Conservation (phyloP, 257 asterid species). For the Primulina tabacum region DNA sequence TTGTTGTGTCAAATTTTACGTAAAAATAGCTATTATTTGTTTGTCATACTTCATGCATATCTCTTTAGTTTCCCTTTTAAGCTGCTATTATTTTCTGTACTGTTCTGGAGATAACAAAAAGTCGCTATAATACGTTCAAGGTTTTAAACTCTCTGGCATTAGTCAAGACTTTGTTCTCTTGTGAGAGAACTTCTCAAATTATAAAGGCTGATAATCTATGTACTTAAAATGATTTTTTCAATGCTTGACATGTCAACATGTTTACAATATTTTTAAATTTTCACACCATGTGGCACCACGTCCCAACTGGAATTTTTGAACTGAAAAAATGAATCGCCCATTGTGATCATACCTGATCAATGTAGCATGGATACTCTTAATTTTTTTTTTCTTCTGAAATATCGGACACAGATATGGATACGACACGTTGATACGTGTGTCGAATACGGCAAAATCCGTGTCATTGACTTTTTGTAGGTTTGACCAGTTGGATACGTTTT, state of each 20-base stretch:
- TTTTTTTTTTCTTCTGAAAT: too few species aligned
- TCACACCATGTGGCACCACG: not conserved
- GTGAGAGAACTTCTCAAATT: not conserved
- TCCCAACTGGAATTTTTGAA: not conserved
- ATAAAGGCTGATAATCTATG: not conserved
- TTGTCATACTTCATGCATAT: not conserved
- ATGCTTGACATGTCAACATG: not conserved
- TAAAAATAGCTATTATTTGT: not conserved
- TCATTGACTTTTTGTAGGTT: too few species aligned
- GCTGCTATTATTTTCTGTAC: not conserved
- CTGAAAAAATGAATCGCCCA: not conserved
- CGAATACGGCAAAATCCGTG: too few species aligned
- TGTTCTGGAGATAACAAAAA: not conserved
- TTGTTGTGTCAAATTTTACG: not conserved
- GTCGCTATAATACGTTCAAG: too few species aligned
- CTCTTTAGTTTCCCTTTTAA: not conserved
- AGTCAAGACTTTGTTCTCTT: too few species aligned
- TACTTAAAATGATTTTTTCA: not conserved
- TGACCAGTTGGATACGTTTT: too few species aligned
- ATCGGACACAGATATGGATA: too few species aligned
- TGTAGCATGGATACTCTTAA: too few species aligned
- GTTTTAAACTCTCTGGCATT: too few species aligned
- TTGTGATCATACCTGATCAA: not conserved
- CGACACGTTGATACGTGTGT: too few species aligned
- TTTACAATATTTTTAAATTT: not conserved